phyloP scores from a whole-genome alignment of 1,284 basidiomycete genomes.

The Heterobasidion occidentale region DNA sequence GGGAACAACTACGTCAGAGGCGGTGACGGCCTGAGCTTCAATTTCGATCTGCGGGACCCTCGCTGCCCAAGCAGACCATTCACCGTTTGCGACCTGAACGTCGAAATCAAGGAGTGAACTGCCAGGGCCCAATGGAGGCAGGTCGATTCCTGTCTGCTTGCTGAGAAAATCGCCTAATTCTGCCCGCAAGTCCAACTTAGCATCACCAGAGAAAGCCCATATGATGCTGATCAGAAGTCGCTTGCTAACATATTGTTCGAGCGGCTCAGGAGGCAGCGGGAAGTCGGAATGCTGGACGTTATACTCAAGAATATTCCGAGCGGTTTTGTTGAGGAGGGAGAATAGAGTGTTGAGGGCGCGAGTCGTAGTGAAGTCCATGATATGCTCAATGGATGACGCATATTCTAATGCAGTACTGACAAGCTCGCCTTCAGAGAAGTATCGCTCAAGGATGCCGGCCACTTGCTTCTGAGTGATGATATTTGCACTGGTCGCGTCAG shows the following conservation, averaged over 20 bases:
- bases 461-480: slow-evolving; percentile 80
- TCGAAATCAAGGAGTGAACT: slow-evolving; percentile 94
- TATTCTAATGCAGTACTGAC: slow-evolving; percentile 75
- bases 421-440: slow-evolving; percentile 79
- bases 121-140: slow-evolving; percentile 71
- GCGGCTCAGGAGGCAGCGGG: slow-evolving; percentile 75
- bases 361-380: slow-evolving; percentile 96
- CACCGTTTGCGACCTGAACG: slow-evolving; percentile 79
- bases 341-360: slow-evolving; percentile 95
- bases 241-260: slow-evolving; percentile 88
- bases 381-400: slow-evolving; percentile 84
- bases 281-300: slow-evolving; percentile 95
- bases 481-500: slow-evolving; percentile 50
- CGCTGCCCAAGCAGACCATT: slow-evolving; percentile 91
- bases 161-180: slow-evolving; percentile 88
- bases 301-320: slow-evolving; percentile 91
- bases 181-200: slow-evolving; percentile 83
- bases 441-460: slow-evolving; percentile 70
- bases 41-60: slow-evolving; percentile 94
- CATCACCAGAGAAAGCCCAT: slow-evolving; percentile 98
- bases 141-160: slow-evolving; percentile 82
- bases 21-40: slow-evolving; percentile 92
- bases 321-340: slow-evolving; percentile 95
- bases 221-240: slow-evolving; percentile 90
- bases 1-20: slow-evolving; percentile 95